These are phyloP conservation scores for Aegle marmelos DNA, from an alignment of 345 rosid species.

Conservation along the genomic window DNA sequence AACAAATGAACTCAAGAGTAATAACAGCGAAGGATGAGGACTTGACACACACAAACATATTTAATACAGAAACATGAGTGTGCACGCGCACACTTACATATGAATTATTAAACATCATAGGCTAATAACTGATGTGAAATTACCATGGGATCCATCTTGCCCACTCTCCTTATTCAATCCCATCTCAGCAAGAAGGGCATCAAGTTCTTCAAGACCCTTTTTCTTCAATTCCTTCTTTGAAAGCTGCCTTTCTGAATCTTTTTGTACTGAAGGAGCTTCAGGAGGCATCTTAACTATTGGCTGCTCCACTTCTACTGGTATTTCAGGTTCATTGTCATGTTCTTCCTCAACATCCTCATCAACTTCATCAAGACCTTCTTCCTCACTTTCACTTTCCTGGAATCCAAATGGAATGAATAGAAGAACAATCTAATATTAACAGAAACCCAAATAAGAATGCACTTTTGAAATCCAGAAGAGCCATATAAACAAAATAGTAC, in stretches of 20 bases:
- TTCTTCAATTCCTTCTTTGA: constrained; percentile 63
- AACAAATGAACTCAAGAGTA: not conserved
- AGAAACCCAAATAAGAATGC: not conserved
- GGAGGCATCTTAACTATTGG: constrained; percentile 27
- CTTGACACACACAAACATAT: not conserved
- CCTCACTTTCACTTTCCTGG: constrained; percentile 56
- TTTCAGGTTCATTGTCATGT: constrained; percentile 39
- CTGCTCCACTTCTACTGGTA: constrained; percentile 23
- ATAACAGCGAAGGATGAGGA: not conserved
- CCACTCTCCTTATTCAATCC: constrained; percentile 27
- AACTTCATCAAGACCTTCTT: constrained; percentile 40
- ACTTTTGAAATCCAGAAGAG: not conserved
- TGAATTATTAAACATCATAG: too few species aligned
- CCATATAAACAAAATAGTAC: not conserved
- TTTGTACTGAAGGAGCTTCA: constrained; percentile 25
- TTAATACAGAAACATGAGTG: not conserved
- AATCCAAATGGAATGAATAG: constrained; percentile 3
- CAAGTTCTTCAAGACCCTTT: constrained; percentile 62
- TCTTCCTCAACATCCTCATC: constrained; percentile 55
- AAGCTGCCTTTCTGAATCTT: constrained; percentile 54
- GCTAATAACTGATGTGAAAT: not conserved
- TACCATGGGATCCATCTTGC: constrained; percentile 41
- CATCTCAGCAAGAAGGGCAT: constrained; percentile 57
- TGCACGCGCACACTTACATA: too few species aligned
- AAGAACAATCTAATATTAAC: not conserved